These are phyloP conservation scores for Backusella psychrophila DNA, from an alignment of 192 early-diverging fungal species.

Conservation along the genomic window DNA sequence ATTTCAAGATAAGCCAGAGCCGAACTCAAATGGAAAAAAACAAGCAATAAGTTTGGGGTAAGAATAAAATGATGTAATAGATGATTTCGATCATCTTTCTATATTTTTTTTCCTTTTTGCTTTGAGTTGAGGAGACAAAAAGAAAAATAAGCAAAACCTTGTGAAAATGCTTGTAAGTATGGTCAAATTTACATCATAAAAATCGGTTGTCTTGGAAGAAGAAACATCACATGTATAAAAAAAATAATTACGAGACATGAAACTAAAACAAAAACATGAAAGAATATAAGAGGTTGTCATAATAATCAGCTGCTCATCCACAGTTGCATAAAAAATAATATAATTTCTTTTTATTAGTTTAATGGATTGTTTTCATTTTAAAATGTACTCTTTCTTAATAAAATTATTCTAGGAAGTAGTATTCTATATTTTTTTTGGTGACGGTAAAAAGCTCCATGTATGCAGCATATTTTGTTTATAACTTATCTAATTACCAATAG, in stretches of 20 bases:
- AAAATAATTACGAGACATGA: no score
- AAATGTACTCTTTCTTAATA: not conserved
- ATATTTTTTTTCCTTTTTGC: not conserved
- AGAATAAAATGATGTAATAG: no score
- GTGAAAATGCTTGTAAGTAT: no score
- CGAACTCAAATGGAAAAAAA: not conserved
- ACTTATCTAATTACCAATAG: not conserved
- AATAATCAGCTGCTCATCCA: not conserved
- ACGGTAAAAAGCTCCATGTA: not conserved
- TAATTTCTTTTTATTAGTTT: not conserved
- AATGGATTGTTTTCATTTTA: not conserved
- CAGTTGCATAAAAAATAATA: not conserved
- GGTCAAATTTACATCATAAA: no score
- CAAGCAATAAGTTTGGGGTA: not conserved
- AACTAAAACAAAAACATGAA: no score
- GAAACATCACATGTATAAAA: no score
- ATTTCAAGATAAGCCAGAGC: not conserved
- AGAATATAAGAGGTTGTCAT: no score
- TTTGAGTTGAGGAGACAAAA: not conserved
- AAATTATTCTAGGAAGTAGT: not conserved
- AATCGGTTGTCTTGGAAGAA: no score
- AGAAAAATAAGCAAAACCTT: not conserved
- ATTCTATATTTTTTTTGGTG: no score
- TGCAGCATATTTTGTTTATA: not conserved
- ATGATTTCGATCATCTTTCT: not conserved